Evolutionary conservation across 805 yeast species (phyloP).

Genomic region (Ascoidea asiatica): DNA sequence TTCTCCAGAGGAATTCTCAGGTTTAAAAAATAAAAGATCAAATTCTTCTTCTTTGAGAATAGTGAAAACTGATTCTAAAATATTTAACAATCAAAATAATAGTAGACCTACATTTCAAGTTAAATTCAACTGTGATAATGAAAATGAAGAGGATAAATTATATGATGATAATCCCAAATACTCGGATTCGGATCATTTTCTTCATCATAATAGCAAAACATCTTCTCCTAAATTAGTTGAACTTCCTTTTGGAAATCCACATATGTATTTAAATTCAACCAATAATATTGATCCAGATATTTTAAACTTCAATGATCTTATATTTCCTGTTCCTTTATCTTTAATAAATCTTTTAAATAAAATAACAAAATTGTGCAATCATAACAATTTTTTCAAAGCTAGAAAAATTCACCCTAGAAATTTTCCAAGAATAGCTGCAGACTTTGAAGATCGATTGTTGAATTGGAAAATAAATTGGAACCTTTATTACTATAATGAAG

Average conservation of each 20-base stretch:
- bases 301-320: background rate
- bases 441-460: slow-evolving; percentile 26
- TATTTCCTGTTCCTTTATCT: slow-evolving; percentile 6
- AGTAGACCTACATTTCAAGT: background rate
- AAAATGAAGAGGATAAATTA: background rate
- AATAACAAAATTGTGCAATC: slow-evolving; percentile 29
- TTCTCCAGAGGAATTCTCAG: background rate
- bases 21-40: background rate
- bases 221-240: background rate
- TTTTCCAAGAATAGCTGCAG: slow-evolving; percentile 33
- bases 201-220: background rate
- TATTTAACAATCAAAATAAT: too few relatives aligned
- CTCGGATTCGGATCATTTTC: too few relatives aligned
- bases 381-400: slow-evolving; percentile 24
- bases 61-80: background rate
- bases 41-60: background rate
- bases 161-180: background rate
- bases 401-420: slow-evolving; percentile 27
- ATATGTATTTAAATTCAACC: too few relatives aligned
- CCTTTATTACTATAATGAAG: background rate
- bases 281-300: background rate
- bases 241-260: background rate
- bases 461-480: slow-evolving; percentile 8
- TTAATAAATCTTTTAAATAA: slow-evolving; percentile 24
- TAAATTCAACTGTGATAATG: background rate